Evolutionary conservation across 352 stramenopile genomes (phyloP).

Genomic region (Plasmopara halstedii): DNA sequence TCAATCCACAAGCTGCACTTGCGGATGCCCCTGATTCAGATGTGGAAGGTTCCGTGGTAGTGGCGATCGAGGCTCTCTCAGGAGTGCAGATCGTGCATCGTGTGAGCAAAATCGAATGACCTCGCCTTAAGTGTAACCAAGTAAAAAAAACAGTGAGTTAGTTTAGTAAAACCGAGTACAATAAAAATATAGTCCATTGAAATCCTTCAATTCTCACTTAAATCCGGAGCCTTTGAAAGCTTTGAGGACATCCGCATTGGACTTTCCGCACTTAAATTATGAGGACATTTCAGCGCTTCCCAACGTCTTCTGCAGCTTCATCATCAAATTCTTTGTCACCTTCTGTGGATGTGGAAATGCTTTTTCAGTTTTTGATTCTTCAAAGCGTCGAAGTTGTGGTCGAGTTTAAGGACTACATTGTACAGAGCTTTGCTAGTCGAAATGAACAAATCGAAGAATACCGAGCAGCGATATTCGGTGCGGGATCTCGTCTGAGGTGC

Average conservation of each 20-base stretch:
- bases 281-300: background rate
- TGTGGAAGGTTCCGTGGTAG: conserved; percentile 26
- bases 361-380: conserved; percentile 6
- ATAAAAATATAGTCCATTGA: conserved; percentile 15
- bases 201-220: background rate
- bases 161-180: conserved; percentile 30
- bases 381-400: conserved; percentile 1
- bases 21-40: conserved; percentile 13
- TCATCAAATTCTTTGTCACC: background rate
- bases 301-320: conserved; percentile 3
- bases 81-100: conserved; percentile 37
- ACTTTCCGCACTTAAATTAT: background rate
- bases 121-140: background rate
- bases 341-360: conserved; percentile 15
- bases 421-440: background rate
- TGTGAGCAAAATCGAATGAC: conserved; percentile 20
- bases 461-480: background rate
- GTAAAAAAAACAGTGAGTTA: conserved; percentile 24
- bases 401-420: conserved; percentile 3
- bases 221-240: conserved; percentile 1
- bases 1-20: conserved; percentile 38
- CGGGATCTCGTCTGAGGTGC: background rate
- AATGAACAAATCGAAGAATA: background rate
- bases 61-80: conserved; percentile 34
- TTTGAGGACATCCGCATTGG: conserved; percentile 18